Conservation (phyloP, 2,329 filamentous ascomycete species). For the Colletotrichum phormii region DNA sequence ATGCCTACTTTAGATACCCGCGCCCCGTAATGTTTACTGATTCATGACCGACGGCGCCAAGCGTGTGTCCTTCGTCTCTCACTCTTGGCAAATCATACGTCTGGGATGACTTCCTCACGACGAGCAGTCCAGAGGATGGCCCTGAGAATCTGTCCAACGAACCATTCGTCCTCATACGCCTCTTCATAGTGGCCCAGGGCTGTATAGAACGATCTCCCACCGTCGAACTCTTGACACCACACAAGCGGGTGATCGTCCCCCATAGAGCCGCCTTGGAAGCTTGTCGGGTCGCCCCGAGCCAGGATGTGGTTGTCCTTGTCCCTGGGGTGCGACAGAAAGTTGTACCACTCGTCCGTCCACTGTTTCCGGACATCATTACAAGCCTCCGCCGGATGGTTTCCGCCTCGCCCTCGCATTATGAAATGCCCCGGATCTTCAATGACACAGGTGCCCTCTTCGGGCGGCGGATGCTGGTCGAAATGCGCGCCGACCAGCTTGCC, state of each 20-base stretch:
- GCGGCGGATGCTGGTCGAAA: slow-evolving; percentile 52
- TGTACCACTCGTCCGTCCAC: slow-evolving; percentile 58
- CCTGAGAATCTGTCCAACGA: slow-evolving; percentile 27
- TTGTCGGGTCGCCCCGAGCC: slow-evolving; percentile 49
- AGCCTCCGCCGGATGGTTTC: slow-evolving; percentile 19
- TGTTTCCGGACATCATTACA: slow-evolving; percentile 1
- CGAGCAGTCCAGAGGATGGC: slow-evolving; percentile 33
- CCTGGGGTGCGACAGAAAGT: slow-evolving; percentile 49
- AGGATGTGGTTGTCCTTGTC: slow-evolving; percentile 44
- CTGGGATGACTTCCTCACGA: neutral
- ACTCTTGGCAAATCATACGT: neutral
- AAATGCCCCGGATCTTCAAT: slow-evolving; percentile 45
- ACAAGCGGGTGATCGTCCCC: slow-evolving; percentile 52
- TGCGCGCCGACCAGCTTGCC: slow-evolving; percentile 51
- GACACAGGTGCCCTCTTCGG: slow-evolving; percentile 47
- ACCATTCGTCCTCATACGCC: slow-evolving; percentile 49
- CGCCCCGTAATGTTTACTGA: neutral
- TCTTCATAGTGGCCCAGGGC: slow-evolving; percentile 55
- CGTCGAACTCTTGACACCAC: slow-evolving; percentile 54
- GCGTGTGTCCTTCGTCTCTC: neutral
- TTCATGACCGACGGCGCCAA: neutral
- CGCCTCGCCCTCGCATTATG: slow-evolving; percentile 41
- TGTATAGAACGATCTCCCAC: slow-evolving; percentile 53
- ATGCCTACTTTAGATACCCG: neutral
- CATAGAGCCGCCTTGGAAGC: slow-evolving; percentile 49